A percentile compares a stretch with the other conserved stretches of the same genome.
These are phyloP conservation scores for Colletotrichum liriopes DNA, from an alignment of 2,329 filamentous ascomycete species.

Conservation along the genomic window DNA sequence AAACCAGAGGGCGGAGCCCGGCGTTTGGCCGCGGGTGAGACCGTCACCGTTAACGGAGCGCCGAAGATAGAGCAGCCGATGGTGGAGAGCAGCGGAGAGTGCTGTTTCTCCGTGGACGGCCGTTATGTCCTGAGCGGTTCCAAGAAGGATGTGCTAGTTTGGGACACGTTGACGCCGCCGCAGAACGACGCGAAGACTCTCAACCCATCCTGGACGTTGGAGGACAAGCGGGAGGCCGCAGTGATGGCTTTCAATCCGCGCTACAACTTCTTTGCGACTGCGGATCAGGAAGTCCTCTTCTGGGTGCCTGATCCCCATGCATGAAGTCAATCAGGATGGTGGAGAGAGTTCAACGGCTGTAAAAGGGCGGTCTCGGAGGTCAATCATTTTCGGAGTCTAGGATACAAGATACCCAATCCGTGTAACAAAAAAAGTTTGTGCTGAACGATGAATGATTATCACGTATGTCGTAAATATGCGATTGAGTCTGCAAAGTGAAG, in stretches of 20 bases:
- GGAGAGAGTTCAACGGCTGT: neutral
- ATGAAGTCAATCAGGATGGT: conserved; percentile 49
- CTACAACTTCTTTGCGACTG: conserved; percentile 92
- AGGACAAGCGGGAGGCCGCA: conserved; percentile 78
- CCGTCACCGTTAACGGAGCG: conserved; percentile 54
- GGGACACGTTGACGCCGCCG: conserved; percentile 80
- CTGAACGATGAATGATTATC: neutral
- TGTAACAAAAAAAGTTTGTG: neutral
- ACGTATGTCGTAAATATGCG: neutral
- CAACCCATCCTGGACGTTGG: conserved; percentile 75
- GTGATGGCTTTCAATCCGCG: conserved; percentile 91
- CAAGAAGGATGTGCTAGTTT: conserved; percentile 83
- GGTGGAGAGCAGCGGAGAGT: conserved; percentile 79
- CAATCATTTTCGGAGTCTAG: conserved; percentile 34
- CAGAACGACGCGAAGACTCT: conserved; percentile 70
- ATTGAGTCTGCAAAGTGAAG: neutral
- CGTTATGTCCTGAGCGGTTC: conserved; percentile 89
- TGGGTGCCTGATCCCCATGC: conserved; percentile 81
- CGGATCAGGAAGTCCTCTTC: conserved; percentile 86
- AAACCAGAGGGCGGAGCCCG: conserved; percentile 69
- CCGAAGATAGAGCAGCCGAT: conserved; percentile 61
- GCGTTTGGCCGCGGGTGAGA: conserved; percentile 69
- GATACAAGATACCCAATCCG: conserved; percentile 35
- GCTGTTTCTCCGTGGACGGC: conserved; percentile 91
- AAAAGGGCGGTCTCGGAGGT: conserved; percentile 9